These are phyloP conservation scores for Xylaria castorea DNA, from an alignment of 495 filamentous ascomycete genomes.

Conservation along the genomic window DNA sequence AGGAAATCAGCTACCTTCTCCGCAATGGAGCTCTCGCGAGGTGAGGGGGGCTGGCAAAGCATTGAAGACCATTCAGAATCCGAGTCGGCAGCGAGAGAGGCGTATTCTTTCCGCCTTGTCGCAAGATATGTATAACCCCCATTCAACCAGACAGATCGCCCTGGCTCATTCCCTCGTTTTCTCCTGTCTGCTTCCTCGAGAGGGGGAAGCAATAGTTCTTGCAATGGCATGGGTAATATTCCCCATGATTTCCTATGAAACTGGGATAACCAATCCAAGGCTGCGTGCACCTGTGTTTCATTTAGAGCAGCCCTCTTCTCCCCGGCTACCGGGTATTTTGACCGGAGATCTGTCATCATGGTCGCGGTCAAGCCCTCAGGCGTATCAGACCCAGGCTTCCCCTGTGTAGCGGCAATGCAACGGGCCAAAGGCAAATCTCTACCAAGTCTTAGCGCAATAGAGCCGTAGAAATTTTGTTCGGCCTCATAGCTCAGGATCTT, in stretches of 20 bases:
- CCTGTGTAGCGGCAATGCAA: conserved; percentile 41
- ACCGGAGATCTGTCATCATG: conserved; percentile 39
- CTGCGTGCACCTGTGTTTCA: conserved; percentile 36
- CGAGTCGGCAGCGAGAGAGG: conserved; percentile 32
- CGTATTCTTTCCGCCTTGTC: conserved; percentile 49
- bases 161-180: conserved; percentile 13
- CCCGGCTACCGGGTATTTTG: conserved; percentile 35
- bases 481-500: conserved; percentile 57
- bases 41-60: conserved; percentile 31
- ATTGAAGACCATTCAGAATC: conserved; percentile 44
- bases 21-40: conserved; percentile 31
- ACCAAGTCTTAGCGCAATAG: conserved; percentile 41
- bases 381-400: conserved; percentile 34
- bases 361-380: conserved; percentile 44
- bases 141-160: conserved; percentile 48
- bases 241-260: conserved; percentile 51
- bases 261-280: conserved; percentile 48
- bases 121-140: conserved; percentile 57
- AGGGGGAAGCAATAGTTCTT: conserved; percentile 42
- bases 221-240: conserved; percentile 19
- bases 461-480: conserved; percentile 55
- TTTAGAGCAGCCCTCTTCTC: conserved; percentile 39
- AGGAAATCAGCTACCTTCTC: conserved; percentile 42
- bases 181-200: conserved; percentile 41
- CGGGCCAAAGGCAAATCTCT: conserved; percentile 37